phyloP scores from a whole-genome alignment of 306 rosid genomes.

The barrel medic (Medicago truncatula) region DNA sequence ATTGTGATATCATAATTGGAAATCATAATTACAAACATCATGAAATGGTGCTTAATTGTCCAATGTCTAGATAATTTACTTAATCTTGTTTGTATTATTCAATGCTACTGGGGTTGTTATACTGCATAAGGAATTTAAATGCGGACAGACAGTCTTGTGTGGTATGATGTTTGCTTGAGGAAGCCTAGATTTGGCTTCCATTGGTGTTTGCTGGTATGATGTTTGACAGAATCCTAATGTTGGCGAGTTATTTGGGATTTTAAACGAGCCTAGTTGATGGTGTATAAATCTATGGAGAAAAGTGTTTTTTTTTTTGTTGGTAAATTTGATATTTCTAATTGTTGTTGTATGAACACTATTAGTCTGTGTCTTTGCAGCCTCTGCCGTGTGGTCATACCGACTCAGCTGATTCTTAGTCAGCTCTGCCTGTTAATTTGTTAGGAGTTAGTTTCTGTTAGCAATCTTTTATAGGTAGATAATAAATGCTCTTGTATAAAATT shows the following conservation, averaged over 20 bases:
- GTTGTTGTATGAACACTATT: neutral
- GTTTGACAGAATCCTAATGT: conserved; percentile 26
- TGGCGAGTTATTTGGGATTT: conserved; percentile 24
- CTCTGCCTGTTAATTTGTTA: neutral
- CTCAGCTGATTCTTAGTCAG: conserved; percentile 22
- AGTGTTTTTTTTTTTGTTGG: neutral
- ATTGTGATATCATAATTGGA: conserved; percentile 13
- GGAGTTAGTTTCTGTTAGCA: conserved; percentile 14
- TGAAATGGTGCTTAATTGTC: conserved; percentile 2
- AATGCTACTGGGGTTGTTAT: conserved; percentile 25
- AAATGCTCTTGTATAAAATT: neutral
- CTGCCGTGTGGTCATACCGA: conserved; percentile 6
- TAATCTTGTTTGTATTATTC: conserved; percentile 20
- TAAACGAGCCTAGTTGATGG: conserved; percentile 16
- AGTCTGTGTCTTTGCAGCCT: conserved; percentile 11
- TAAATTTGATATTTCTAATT: conserved; percentile 3
- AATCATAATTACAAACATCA: conserved; percentile 9
- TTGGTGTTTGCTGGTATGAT: neutral
- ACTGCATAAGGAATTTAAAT: conserved; percentile 16
- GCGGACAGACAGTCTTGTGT: conserved; percentile 13
- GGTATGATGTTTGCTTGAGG: conserved; percentile 21
- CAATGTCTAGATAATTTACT: conserved; percentile 21
- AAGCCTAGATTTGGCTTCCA: conserved; percentile 26
- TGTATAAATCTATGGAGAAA: conserved; percentile 34
- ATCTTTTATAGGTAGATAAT: neutral